Base-by-base conservation (phyloP, 78 protist genomes). In the Emiliania huxleyi region DNA sequence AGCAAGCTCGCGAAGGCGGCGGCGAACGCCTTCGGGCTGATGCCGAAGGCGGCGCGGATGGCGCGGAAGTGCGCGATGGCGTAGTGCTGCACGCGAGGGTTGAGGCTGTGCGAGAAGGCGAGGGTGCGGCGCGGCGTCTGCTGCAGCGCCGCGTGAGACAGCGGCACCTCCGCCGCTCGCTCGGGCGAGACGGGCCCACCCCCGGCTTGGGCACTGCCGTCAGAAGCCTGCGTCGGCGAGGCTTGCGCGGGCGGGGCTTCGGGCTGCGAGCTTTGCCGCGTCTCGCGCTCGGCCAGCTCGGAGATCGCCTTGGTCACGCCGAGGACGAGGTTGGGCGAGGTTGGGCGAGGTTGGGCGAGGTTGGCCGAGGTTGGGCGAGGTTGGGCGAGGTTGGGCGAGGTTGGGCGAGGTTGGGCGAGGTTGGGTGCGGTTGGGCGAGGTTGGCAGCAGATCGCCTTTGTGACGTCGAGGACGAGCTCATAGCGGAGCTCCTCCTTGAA, bases 231-330 rank as follows among this genome's bases (percentile, higher is more conserved):
- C n/a, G n/a, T n/a, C n/a, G n/a, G n/a, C n/a, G n/a, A n/a, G 62
- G 8, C 29, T 52, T 52, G 62, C 62, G 62, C 29, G 62, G 62
- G 62, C 62, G 15, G 62, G 62, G 62, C 29, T 15, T 52, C 15
- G 62, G 15, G 29, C 62, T 8, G 62, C 15, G 62, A 52, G 15
- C n/a, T 8, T 52, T 69, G 42, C 3, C 37, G 12, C 44, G 42
- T 48, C 85, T 77, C 85, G 21, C 85, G 44, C 85, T 77, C 85
- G 26, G 85, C 85, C 5, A 77, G 85, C 85, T 77, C 85, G 23
- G 35, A 21, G 85, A 77, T 77, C 46, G 33, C 21, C 48, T 23
- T 77, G 48, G 85, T 62, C 62, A 52, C 81, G 3, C 44, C 89
- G n/a, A 1, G 5, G 12, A 81, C 89, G 19, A 81, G 56, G 56